Evolutionary conservation across 2,329 filamentous ascomycete species (phyloP), one percentile per base, ranked within the genome.

Genomic region (Aquanectria penicillioides): DNA sequence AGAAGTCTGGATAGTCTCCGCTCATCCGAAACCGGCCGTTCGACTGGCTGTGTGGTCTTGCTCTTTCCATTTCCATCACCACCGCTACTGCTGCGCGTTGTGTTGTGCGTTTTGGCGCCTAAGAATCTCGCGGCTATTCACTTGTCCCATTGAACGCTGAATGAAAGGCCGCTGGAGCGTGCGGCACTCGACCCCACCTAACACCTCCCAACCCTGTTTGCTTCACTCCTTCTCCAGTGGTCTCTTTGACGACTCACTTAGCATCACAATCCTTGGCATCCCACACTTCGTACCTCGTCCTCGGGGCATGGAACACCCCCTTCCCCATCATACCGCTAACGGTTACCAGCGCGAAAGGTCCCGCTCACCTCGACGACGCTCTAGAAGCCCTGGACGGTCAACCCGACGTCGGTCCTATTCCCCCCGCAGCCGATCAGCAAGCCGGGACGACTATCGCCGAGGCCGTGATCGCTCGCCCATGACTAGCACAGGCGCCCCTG

Each of bases 391-490:
- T 70, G 86, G 88, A 74, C 88, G 84, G 63, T 82, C 83, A 63
- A 80, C 86, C 73, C 87, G 85, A 73, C 90, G 91, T 73, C 89
- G 91, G 69, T 94, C 91, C 49, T 93, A 91, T 75, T 92, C 90
- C 60, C 89, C 90, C 63, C 89, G 90, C 72, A 91, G 88, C 80
- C 89, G 91, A 76, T 94, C 91, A 76, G 75, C 74, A 61, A 93
- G 90, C 77, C 85, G 87, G 78, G 89, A 91, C 82, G 89, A 92
- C 69, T 91, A 91, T 75, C 89, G 91, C 74, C 88, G 89, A 77
- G 84, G 82, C 73, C 89, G 75, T 86, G 90, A 84, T 77, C 91
- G 92, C 76, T 95, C 91, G 78, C 93, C 93, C 80, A 94, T 96
- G 89, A 91, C 89, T 82, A 89, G 84, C 75, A 83, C 89, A 79